Evolutionary conservation across 495 filamentous ascomycete species (phyloP).

Genomic region (Penicillium bialowiezense): DNA sequence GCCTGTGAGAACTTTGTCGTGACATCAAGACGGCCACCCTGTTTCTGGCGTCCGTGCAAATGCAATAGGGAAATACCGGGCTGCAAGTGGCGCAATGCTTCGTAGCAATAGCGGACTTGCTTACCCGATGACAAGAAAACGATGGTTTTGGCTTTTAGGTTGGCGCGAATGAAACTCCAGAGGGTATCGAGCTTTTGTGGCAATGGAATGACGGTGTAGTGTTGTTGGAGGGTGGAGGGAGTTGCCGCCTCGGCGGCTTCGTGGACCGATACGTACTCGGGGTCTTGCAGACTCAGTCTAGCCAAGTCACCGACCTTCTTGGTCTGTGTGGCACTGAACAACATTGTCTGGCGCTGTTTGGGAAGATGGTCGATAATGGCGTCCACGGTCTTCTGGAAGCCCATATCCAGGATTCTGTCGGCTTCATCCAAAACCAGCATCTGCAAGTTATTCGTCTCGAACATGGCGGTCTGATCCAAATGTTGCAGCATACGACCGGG

Average conservation of each 20-base stretch:
- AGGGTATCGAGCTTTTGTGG: constrained; percentile 86
- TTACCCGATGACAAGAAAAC: constrained; percentile 95
- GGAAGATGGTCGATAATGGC: constrained; percentile 93
- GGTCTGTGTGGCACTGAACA: constrained; percentile 96
- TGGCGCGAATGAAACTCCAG: constrained; percentile 85
- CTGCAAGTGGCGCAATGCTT: constrained; percentile 88
- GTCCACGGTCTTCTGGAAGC: constrained; percentile 87
- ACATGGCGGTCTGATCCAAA: constrained; percentile 86
- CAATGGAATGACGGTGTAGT: constrained; percentile 82
- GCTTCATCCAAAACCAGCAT: constrained; percentile 95
- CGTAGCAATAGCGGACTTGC: constrained; percentile 93
- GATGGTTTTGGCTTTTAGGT: constrained; percentile 87
- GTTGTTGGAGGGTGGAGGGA: constrained; percentile 79
- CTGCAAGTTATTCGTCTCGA: constrained; percentile 87
- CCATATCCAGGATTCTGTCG: constrained; percentile 97
- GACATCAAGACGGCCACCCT: constrained; percentile 80
- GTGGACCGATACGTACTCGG: constrained; percentile 93
- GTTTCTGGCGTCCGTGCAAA: constrained; percentile 92
- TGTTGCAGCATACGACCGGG: constrained; percentile 95
- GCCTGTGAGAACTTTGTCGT: constrained; percentile 75
- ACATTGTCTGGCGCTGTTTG: constrained; percentile 79
- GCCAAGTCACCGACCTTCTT: constrained; percentile 91
- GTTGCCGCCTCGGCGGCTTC: constrained; percentile 79
- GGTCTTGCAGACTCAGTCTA: constrained; percentile 79
- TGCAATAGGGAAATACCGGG: constrained; percentile 94